Evolutionary conservation across 2,329 filamentous ascomycete genomes (phyloP).

Genomic region (Microcera coccophila): DNA sequence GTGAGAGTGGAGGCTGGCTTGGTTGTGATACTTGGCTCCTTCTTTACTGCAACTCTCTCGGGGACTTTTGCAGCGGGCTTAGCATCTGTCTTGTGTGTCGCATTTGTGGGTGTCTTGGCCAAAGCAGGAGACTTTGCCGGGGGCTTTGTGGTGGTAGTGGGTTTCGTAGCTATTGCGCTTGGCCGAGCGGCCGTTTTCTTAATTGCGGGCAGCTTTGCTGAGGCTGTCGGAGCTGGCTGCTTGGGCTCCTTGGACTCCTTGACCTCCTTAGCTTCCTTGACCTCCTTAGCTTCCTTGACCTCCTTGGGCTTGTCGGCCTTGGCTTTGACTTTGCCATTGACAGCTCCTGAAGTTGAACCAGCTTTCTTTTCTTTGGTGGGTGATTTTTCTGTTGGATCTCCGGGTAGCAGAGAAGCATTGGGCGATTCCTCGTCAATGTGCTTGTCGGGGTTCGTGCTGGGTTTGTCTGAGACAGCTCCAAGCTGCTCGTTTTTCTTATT

Average conservation of each 20-base stretch:
- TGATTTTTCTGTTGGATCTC: slow-evolving; percentile 11
- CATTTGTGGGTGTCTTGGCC: slow-evolving; percentile 21
- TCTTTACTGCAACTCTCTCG: slow-evolving; percentile 29
- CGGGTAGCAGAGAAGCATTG: slow-evolving; percentile 7
- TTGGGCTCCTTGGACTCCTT: slow-evolving; percentile 25
- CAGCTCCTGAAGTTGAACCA: slow-evolving; percentile 5
- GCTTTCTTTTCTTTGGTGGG: slow-evolving; percentile 15
- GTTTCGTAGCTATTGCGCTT: slow-evolving; percentile 23
- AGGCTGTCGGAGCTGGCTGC: slow-evolving; percentile 11
- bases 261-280: too few relatives aligned
- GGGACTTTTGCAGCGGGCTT: slow-evolving; percentile 30
- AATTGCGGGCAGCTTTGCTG: slow-evolving; percentile 9
- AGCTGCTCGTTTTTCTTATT: slow-evolving; percentile 9
- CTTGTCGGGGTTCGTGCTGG: slow-evolving; percentile 40
- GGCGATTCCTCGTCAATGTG: slow-evolving; percentile 37
- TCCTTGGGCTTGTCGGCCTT: slow-evolving; percentile 25
- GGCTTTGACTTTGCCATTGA: slow-evolving; percentile 23
- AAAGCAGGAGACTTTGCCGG: slow-evolving; percentile 19
- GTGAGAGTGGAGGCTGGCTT: slow-evolving; percentile 20
- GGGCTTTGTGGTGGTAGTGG: slow-evolving; percentile 15
- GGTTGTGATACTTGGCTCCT: slow-evolving; percentile 23
- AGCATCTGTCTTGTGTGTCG: slow-evolving; percentile 22
- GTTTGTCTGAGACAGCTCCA: slow-evolving; percentile 30
- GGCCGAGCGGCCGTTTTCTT: slow-evolving; percentile 23
- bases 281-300: too few relatives aligned